Evolutionary conservation across 306 rosid species (phyloP), one percentile per base, ranked within the genome.

Genomic region (cucumber (Cucumis sativus)): DNA sequence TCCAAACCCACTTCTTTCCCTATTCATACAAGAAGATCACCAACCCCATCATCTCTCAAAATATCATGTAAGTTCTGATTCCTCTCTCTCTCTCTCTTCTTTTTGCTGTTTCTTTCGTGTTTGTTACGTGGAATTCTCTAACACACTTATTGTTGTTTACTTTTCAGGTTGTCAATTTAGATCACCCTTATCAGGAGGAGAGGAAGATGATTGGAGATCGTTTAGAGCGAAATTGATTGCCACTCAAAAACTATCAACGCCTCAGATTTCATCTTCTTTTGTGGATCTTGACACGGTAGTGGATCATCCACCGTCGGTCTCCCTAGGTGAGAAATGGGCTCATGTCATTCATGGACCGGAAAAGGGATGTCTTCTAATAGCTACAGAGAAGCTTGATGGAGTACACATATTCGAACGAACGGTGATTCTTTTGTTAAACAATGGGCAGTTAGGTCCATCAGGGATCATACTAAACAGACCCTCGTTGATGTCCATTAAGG

Each of bases 221-320:
- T 95, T 92, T 81, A 85, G 97, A n/a, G 98, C 98, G 58, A 88
- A 83, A 57, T 67, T 95, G 58, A 96, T 95, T 20, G 97, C 92
- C 2, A 85, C 88, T 58, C 89, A 90, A 9, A 82, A 82, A 56
- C 70, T 57, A 16, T 43, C 58, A 18, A 81, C 85, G 1, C 80
- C 83, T 45, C 82, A 62, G 45, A 58, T 69, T 15, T 78, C 82
- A 23, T 68, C 91, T 58, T 21, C 82, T 3, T 16, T 73, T 37
- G 82, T 28, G 49, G 88, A 85, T 84, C 92, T 84, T 2, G 91
- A 92, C 81, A 61, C 65, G 3, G 85, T 58, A 79, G 84, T 68
- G 23, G 86, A 85, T 83, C 83, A 35, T 10, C 80, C 85, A 2
- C 84, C 85, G 69, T 79, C 86, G n/a, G 58, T 87, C 80, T 75